A percentile compares a stretch with the other conserved stretches of the same genome.
Conservation (phyloP, 1,139 yeast genomes). For the Martiniozyma asiatica region DNA sequence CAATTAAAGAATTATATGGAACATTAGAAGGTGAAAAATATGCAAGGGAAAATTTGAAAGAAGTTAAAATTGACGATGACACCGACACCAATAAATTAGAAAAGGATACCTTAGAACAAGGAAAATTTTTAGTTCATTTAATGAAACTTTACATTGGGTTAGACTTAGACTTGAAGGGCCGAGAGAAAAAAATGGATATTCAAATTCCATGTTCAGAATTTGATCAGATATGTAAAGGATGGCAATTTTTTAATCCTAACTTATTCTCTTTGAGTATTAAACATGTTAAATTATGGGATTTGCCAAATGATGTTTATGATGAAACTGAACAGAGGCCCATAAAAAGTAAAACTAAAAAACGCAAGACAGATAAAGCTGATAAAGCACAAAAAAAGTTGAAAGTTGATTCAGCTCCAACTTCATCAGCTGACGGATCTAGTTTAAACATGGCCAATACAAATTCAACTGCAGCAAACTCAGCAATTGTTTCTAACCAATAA, state of each 20-base stretch:
- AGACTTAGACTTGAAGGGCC: constrained; percentile 41
- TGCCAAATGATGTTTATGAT: constrained; percentile 74
- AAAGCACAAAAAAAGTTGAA: constrained; percentile 16
- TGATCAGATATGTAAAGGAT: constrained; percentile 63
- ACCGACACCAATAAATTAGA: constrained; percentile 20
- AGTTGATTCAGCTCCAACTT: background rate
- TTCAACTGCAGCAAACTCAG: too few relatives aligned
- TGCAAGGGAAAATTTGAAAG: constrained; percentile 18
- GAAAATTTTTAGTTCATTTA: constrained; percentile 37
- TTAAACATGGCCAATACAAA: too few relatives aligned
- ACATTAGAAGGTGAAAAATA: constrained; percentile 22
- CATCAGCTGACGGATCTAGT: background rate
- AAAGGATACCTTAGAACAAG: constrained; percentile 20
- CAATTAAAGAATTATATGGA: constrained; percentile 21
- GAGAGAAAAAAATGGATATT: constrained; percentile 62
- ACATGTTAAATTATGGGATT: constrained; percentile 67
- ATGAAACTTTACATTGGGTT: constrained; percentile 77
- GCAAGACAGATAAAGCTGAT: constrained; percentile 27
- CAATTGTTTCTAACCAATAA: too few relatives aligned
- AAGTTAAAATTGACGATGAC: constrained; percentile 17
- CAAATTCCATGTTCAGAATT: constrained; percentile 90
- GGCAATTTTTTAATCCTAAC: constrained; percentile 53
- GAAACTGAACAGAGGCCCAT: constrained; percentile 70
- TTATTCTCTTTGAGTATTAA: constrained; percentile 55
- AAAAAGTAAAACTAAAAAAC: constrained; percentile 30